phyloP scores from a whole-genome alignment of 495 filamentous ascomycete genomes.

The Tuber melanosporum region DNA sequence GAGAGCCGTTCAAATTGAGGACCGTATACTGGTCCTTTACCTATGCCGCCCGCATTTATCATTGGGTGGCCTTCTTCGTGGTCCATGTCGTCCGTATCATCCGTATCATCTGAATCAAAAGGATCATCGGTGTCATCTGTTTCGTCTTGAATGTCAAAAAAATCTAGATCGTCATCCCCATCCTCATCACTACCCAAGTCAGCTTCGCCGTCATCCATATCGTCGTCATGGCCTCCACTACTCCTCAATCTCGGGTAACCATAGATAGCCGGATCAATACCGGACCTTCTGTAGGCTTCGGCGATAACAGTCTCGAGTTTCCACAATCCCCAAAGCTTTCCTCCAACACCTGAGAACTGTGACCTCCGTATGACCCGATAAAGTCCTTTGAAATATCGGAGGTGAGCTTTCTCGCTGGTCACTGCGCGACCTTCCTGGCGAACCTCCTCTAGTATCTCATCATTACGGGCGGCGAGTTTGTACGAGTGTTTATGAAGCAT shows the following conservation, averaged over 20 bases:
- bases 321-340: slow-evolving; percentile 2
- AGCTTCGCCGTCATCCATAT: not conserved
- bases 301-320: not conserved
- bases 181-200: not conserved
- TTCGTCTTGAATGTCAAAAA: not conserved
- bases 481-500: slow-evolving; percentile 3
- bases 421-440: not conserved
- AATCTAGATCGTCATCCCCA: not conserved
- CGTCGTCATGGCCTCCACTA: not conserved
- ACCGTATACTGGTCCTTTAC: not conserved
- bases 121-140: not conserved
- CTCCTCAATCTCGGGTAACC: not conserved
- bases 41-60: not conserved
- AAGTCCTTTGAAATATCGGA: not conserved
- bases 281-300: not conserved
- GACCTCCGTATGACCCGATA: not conserved
- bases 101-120: not conserved
- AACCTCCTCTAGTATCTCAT: not conserved
- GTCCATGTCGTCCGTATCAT: not conserved
- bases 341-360: slow-evolving; percentile 1
- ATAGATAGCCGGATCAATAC: slow-evolving; percentile 5
- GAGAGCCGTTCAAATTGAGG: slow-evolving; percentile 1
- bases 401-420: not conserved
- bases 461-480: not conserved
- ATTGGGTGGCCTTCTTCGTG: not conserved